Conservation (phyloP, 169 alveolate species). For the Eimeria maxima region DNA sequence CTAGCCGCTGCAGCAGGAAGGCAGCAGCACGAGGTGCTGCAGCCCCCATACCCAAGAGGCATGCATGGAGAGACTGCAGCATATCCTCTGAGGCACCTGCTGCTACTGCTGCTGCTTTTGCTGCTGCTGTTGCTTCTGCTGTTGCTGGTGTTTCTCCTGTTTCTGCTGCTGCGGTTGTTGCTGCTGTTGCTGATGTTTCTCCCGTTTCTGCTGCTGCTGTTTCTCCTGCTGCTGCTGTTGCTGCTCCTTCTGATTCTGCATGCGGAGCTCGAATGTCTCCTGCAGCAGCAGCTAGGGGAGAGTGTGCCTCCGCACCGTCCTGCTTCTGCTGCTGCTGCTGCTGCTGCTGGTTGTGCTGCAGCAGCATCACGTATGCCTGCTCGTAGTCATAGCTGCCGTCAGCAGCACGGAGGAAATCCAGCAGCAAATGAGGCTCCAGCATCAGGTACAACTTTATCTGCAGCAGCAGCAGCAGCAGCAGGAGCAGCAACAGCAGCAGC, state of each 20-base stretch:
- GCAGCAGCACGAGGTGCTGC: slow-evolving; percentile 39
- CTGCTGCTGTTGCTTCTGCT: slow-evolving; percentile 39
- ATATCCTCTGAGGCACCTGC: not conserved
- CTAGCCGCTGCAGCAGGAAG: slow-evolving; percentile 42
- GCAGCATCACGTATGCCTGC: slow-evolving; percentile 6
- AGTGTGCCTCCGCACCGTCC: too few relatives aligned
- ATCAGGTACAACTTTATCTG: not conserved
- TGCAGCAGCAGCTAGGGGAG: too few relatives aligned
- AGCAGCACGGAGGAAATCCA: slow-evolving; percentile 17
- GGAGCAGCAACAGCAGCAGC: too few relatives aligned
- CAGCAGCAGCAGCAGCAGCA: too few relatives aligned
- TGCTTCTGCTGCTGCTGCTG: slow-evolving; percentile 18
- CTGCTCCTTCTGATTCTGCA: not conserved
- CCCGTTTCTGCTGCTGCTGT: not conserved
- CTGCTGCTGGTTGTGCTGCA: slow-evolving; percentile 4
- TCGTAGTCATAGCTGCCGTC: slow-evolving; percentile 53
- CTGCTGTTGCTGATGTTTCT: too few relatives aligned
- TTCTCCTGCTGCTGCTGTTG: not conserved
- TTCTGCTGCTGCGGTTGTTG: not conserved
- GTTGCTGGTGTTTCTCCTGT: not conserved
- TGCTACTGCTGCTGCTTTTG: not conserved
- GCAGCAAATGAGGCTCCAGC: slow-evolving; percentile 48
- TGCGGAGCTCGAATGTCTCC: not conserved
- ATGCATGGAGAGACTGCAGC: not conserved
- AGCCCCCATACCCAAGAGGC: not conserved